phyloP scores from a whole-genome alignment of 768 basidiomycete genomes.

The Suillus sp. region DNA sequence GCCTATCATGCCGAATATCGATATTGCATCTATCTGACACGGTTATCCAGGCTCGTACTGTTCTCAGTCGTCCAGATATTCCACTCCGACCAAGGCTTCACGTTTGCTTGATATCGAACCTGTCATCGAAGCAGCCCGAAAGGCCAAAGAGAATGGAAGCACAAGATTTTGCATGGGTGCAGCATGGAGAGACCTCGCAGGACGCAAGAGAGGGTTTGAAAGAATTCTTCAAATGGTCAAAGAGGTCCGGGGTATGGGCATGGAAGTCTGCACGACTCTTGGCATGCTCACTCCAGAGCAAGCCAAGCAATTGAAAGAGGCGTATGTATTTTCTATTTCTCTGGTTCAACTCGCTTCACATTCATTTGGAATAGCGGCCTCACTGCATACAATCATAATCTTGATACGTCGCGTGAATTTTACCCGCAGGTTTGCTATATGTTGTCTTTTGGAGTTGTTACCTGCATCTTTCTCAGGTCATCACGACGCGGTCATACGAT shows the following conservation, averaged over 20 bases:
- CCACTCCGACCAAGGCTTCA: conserved; percentile 86
- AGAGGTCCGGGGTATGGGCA: conserved; percentile 90
- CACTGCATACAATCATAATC: conserved; percentile 98
- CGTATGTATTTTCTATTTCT: conserved; percentile 50
- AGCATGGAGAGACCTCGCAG: conserved; percentile 94
- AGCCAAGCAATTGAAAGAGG: conserved; percentile 88
- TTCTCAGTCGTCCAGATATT: conserved; percentile 94
- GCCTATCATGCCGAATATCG: conserved; percentile 11
- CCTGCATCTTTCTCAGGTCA: conserved; percentile 59
- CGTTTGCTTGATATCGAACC: conserved; percentile 87
- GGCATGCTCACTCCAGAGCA: conserved; percentile 97
- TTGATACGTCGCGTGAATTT: conserved; percentile 96
- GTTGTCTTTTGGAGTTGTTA: conserved; percentile 4
- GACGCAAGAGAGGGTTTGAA: conserved; percentile 92
- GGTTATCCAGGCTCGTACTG: conserved; percentile 81
- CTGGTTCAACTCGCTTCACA: conserved; percentile 16
- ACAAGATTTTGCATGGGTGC: conserved; percentile 99
- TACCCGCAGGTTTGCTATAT: conserved; percentile 75
- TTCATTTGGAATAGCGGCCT: conserved; percentile 58
- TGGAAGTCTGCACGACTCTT: conserved; percentile 99
- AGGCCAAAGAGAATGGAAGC: conserved; percentile 94
- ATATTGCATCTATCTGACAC: conserved; percentile 8
- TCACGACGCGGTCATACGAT: conserved; percentile 93
- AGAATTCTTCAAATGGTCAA: conserved; percentile 91
- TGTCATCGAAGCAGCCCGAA: conserved; percentile 88